Evolutionary conservation across 2,329 filamentous ascomycete genomes (phyloP), one percentile per base, ranked within the genome.

Genomic region (Pseudopithomyces maydicus): DNA sequence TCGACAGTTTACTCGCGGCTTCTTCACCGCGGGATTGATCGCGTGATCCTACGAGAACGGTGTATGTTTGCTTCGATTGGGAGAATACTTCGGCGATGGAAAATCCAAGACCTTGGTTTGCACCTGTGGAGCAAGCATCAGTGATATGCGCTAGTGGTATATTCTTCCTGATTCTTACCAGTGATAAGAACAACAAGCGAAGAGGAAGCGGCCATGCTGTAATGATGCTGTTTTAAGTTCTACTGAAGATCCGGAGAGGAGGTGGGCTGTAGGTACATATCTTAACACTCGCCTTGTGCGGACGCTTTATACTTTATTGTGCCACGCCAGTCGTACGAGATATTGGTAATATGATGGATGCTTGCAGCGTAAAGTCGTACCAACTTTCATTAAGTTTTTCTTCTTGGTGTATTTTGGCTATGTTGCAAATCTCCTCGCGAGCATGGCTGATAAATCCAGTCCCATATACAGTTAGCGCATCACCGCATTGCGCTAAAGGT

Each of bases 41-140:
- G 32, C 64, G 64, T n/a, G 62, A 49, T 19, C 58, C 57, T 22
- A 71, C 43, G 19, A 66, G 54, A 43, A 67, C 64, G 11, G 63
- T 59, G 45, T 63, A 62, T 29, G 54, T 29, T 2, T 46, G 45
- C 22, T 62, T 52, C 6, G 55, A 57, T 42, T 67, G 61, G 22
- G 62, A 48, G 23, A 69, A 59, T 3, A 58, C 20, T 38, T 59
- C 49, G 6, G 59, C 59, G 22, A 61, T 50, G 8, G 50, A 45
- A 44, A 56, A 61, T 12, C 66, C 64, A 22, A 68, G 58, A 23
- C 64, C 64, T 49, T 59, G 54, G 50, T 63, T 68, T 36, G 64
- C 64, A 38, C 63, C 66, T 60, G 23, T 12, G 15, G 12, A 17
- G 15, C 7, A 33, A 20, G 3, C 12, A 29, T 50, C 3, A 50